Conservation (phyloP, 768 basidiomycete genomes). For the Psilocybe tampanensis region DNA sequence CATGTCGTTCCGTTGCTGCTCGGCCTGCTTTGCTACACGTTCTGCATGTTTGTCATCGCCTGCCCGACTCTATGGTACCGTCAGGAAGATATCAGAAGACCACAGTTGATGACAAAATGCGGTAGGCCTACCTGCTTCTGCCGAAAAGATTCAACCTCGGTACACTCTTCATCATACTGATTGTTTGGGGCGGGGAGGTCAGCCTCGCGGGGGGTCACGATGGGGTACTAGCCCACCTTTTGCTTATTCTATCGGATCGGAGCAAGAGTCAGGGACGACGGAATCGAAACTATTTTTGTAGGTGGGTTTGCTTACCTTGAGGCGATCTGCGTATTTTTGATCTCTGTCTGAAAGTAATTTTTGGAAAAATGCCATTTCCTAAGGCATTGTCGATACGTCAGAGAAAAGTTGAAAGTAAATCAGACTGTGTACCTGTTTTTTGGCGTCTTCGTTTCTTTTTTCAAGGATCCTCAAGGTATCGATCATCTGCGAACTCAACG, state of each 20-base stretch:
- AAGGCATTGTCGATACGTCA: neutral
- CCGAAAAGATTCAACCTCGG: conserved; percentile 68
- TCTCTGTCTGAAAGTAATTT: conserved; percentile 74
- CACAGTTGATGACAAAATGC: neutral
- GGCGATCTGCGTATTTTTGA: conserved; percentile 62
- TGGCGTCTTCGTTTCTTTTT: conserved; percentile 62
- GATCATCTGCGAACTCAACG: conserved; percentile 57
- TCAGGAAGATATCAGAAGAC: conserved; percentile 4
- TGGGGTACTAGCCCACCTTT: conserved; percentile 44
- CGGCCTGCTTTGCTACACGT: conserved; percentile 70
- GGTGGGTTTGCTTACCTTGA: conserved; percentile 53
- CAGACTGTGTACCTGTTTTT: conserved; percentile 57
- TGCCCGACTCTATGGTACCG: conserved; percentile 53
- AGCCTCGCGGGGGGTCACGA: neutral
- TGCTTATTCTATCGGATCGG: conserved; percentile 52
- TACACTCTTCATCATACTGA: conserved; percentile 82
- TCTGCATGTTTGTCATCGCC: conserved; percentile 78
- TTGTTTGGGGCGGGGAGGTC: conserved; percentile 2
- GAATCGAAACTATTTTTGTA: neutral
- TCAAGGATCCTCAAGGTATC: conserved; percentile 65
- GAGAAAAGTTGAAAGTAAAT: neutral
- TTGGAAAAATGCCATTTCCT: conserved; percentile 75
- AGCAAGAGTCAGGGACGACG: conserved; percentile 4
- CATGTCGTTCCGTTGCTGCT: conserved; percentile 80
- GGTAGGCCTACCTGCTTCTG: conserved; percentile 72